A percentile compares a stretch with the other conserved stretches of the same genome.
Conservation (phyloP, 176 grass and related monocot species). For the Bonia amplexicaulis region DNA sequence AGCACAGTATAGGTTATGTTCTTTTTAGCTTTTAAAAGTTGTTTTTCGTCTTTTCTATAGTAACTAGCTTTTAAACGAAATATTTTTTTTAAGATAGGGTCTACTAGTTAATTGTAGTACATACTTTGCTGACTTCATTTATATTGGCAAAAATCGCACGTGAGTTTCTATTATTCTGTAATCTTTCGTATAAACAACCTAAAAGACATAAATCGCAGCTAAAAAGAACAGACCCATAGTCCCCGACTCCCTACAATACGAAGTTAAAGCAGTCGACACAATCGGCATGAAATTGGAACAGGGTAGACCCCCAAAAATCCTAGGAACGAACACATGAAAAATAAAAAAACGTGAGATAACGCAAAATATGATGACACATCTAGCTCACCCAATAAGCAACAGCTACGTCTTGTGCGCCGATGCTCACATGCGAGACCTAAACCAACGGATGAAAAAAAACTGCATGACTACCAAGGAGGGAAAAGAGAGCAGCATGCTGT, state of each 20-base stretch:
- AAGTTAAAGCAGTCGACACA: background rate
- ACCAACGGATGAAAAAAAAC: background rate
- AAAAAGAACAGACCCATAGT: no score
- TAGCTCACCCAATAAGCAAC: constrained; percentile 15
- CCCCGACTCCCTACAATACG: background rate
- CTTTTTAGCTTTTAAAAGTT: no score
- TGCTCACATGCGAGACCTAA: background rate
- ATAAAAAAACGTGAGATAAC: background rate
- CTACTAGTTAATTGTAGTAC: no score
- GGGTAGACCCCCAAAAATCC: background rate
- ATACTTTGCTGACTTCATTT: no score
- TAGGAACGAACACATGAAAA: background rate
- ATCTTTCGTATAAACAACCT: no score
- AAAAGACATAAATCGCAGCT: no score
- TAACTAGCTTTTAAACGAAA: no score
- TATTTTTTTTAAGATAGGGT: no score
- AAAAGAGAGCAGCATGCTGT: background rate
- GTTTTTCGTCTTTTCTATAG: no score
- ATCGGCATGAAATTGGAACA: background rate
- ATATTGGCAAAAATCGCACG: no score
- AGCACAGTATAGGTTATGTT: no score
- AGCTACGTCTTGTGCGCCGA: background rate
- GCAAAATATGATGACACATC: background rate
- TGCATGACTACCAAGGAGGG: background rate
- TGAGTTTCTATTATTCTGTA: no score